Conservation (phyloP, 345 rosid genomes). For the Hevea brasiliensis region DNA sequence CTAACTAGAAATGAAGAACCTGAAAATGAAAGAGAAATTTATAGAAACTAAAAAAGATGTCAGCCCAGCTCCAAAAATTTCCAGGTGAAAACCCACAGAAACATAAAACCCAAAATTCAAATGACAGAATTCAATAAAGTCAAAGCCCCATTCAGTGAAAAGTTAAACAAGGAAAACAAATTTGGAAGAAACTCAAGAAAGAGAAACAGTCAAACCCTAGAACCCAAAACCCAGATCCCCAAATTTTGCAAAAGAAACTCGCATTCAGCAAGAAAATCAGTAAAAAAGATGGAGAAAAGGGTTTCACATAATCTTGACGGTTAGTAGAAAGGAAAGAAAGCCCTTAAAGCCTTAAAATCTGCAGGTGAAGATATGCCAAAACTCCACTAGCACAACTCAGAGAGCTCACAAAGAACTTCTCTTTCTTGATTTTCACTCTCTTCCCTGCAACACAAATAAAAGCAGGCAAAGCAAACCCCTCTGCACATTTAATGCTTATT, state of each 20-base stretch:
- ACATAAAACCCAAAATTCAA: slow-evolving; percentile 20
- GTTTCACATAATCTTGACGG: slow-evolving; percentile 19
- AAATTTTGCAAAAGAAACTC: slow-evolving; percentile 28
- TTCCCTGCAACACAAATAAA: slow-evolving; percentile 34
- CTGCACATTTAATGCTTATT: slow-evolving; percentile 39
- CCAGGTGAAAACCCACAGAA: slow-evolving; percentile 21
- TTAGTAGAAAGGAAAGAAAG: slow-evolving; percentile 5
- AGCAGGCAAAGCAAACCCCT: slow-evolving; percentile 31
- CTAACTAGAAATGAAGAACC: slow-evolving; percentile 15
- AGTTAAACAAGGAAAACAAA: slow-evolving; percentile 33
- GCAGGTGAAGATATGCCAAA: slow-evolving; percentile 6
- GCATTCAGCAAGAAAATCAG: slow-evolving; percentile 16
- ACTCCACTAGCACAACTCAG: slow-evolving; percentile 26
- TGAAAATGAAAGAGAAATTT: slow-evolving; percentile 1
- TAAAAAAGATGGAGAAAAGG: slow-evolving; percentile 17
- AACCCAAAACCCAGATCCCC: slow-evolving; percentile 63
- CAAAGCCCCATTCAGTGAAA: slow-evolving; percentile 38
- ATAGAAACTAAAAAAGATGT: slow-evolving; percentile 1
- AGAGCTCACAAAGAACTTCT: slow-evolving; percentile 24
- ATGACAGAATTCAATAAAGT: slow-evolving; percentile 34
- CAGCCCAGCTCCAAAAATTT: slow-evolving; percentile 21
- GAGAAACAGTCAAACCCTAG: slow-evolving; percentile 52
- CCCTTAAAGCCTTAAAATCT: slow-evolving; percentile 2
- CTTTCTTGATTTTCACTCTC: slow-evolving; percentile 9
- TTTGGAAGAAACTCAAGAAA: slow-evolving; percentile 44